Evolutionary conservation across 2,329 filamentous ascomycete species (phyloP).

Genomic region (Dactylonectria macrodidyma): DNA sequence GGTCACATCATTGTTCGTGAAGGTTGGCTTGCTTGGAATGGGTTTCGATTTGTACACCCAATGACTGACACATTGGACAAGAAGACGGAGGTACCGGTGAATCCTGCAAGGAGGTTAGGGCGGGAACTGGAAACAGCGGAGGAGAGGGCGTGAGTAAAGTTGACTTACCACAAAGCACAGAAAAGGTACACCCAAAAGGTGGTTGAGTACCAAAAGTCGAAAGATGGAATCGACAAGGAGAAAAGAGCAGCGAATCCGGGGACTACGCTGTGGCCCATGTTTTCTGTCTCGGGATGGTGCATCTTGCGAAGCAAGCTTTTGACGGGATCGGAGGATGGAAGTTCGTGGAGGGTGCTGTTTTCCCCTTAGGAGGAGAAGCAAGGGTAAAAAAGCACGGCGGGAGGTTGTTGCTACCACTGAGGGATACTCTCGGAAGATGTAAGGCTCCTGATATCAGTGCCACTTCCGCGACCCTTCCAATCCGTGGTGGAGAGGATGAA

Average conservation of each 20-base stretch:
- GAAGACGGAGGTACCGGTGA: slow-evolving; percentile 88
- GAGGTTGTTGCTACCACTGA: slow-evolving; percentile 26
- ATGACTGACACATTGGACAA: slow-evolving; percentile 89
- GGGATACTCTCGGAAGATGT: slow-evolving; percentile 19
- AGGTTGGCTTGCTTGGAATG: slow-evolving; percentile 84
- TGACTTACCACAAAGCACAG: slow-evolving; percentile 63
- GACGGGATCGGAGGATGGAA: slow-evolving; percentile 33
- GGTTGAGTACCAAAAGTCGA: slow-evolving; percentile 59
- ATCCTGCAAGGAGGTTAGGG: slow-evolving; percentile 68
- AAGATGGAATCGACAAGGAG: slow-evolving; percentile 40
- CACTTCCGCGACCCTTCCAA: slow-evolving; percentile 12
- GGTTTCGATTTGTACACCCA: slow-evolving; percentile 90
- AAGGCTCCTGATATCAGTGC: slow-evolving; percentile 17
- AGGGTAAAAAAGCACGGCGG: slow-evolving; percentile 34
- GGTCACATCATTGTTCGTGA: slow-evolving; percentile 88
- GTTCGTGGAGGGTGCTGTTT: slow-evolving; percentile 39
- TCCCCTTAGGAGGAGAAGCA: slow-evolving; percentile 29
- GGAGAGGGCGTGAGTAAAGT: slow-evolving; percentile 2
- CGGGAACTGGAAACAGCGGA: slow-evolving; percentile 4
- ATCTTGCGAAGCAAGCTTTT: slow-evolving; percentile 37
- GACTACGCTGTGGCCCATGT: slow-evolving; percentile 30
- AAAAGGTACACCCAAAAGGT: slow-evolving; percentile 64
- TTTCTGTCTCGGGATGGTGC: slow-evolving; percentile 39
- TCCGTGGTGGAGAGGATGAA: slow-evolving; percentile 24
- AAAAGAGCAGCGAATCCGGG: slow-evolving; percentile 37